Evolutionary conservation across 768 basidiomycete species (phyloP).

Genomic region (Russula ochroleuca): DNA sequence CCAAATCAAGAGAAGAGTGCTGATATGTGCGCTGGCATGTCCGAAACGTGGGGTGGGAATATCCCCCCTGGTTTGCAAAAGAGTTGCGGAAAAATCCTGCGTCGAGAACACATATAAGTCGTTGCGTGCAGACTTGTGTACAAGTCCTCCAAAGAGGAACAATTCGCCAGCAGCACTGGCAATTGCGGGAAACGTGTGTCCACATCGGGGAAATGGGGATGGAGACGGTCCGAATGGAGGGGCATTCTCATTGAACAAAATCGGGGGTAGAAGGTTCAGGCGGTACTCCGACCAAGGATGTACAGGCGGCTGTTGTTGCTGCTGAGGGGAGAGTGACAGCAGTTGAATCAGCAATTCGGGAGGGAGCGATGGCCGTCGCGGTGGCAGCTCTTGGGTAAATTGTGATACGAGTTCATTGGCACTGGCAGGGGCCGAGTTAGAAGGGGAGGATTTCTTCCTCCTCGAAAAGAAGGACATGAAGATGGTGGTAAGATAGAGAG

Average conservation of each 20-base stretch:
- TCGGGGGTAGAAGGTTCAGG: not conserved
- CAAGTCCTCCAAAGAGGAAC: slow-evolving; percentile 95
- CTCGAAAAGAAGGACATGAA: too few species aligned
- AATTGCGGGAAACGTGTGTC: slow-evolving; percentile 80
- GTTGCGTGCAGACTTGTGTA: slow-evolving; percentile 81
- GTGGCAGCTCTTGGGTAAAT: too few species aligned
- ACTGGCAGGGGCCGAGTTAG: too few species aligned
- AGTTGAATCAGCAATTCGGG: too few species aligned
- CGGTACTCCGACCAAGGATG: not conserved
- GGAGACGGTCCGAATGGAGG: slow-evolving; percentile 39
- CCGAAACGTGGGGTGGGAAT: slow-evolving; percentile 86
- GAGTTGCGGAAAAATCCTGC: slow-evolving; percentile 68
- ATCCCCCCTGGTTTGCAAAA: slow-evolving; percentile 85
- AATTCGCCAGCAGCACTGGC: slow-evolving; percentile 79
- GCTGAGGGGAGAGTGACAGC: too few species aligned
- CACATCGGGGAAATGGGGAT: slow-evolving; percentile 93
- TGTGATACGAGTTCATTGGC: too few species aligned
- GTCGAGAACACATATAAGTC: slow-evolving; percentile 88
- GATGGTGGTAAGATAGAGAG: too few species aligned
- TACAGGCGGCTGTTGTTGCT: too few species aligned
- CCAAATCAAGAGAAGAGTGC: slow-evolving; percentile 95
- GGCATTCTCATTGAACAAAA: not conserved
- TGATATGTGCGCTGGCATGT: slow-evolving; percentile 85
- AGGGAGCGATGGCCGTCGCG: too few species aligned
- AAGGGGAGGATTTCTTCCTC: too few species aligned